Evolutionary conservation across 805 yeast genomes (phyloP).

Genomic region (Barnettozyma vustinii): DNA sequence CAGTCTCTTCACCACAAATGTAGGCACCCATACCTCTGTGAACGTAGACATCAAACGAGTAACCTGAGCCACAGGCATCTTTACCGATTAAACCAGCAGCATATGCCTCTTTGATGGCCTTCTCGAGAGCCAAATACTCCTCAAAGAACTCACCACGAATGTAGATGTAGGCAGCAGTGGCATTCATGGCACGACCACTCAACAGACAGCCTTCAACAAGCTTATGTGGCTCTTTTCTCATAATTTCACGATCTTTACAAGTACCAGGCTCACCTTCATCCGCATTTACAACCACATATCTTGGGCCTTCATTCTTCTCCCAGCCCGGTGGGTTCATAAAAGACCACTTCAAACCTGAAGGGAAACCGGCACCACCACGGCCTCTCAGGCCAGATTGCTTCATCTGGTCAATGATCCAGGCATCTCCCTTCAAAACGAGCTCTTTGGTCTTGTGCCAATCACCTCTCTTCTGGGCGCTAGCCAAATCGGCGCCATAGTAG

Average conservation of each 20-base stretch:
- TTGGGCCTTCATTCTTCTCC: slow-evolving; percentile 87
- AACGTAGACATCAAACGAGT: slow-evolving; percentile 73
- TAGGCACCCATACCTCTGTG: slow-evolving; percentile 95
- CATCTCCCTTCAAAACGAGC: slow-evolving; percentile 74
- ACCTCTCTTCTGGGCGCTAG: slow-evolving; percentile 72
- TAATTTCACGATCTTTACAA: slow-evolving; percentile 87
- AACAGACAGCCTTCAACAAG: slow-evolving; percentile 87
- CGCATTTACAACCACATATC: slow-evolving; percentile 84
- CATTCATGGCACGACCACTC: slow-evolving; percentile 90
- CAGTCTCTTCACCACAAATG: slow-evolving; percentile 90
- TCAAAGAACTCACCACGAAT: slow-evolving; percentile 88
- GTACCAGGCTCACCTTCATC: slow-evolving; percentile 97
- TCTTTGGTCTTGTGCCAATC: slow-evolving; percentile 93
- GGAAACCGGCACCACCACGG: slow-evolving; percentile 93
- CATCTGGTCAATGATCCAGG: slow-evolving; percentile 86
- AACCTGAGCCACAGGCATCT: slow-evolving; percentile 85
- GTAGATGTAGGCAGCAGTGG: slow-evolving; percentile 87
- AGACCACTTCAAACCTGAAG: slow-evolving; percentile 87
- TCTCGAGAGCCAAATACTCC: slow-evolving; percentile 69
- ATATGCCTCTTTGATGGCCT: slow-evolving; percentile 85
- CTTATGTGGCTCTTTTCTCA: slow-evolving; percentile 88
- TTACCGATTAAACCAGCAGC: slow-evolving; percentile 75
- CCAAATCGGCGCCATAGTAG: slow-evolving; percentile 68
- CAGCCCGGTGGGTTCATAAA: slow-evolving; percentile 95
- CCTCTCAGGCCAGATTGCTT: slow-evolving; percentile 83